Evolutionary conservation across 2,329 filamentous ascomycete genomes (phyloP), one percentile per base, ranked within the genome.

Genomic region (Aspergillus texensis): DNA sequence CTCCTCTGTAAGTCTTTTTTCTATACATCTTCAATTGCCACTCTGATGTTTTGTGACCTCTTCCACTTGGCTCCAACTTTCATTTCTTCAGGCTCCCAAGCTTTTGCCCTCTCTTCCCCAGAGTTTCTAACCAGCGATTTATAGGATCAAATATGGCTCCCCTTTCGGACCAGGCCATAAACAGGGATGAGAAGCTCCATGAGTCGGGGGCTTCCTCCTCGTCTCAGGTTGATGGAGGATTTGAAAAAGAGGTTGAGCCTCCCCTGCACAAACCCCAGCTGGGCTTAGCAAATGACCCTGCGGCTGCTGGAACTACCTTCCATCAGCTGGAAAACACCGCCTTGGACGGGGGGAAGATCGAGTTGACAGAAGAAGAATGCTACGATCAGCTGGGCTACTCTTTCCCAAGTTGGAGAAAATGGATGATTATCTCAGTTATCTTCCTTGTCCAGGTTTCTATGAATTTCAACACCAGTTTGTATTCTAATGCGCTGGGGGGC

Each of bases 401-500:
- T 10, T 92, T 86, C 66, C 79, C 88, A 0, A 75, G 67, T 14
- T 83, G 78, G 79, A 89, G 87, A 78, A 92, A 92, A 78, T 92
- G 90, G 89, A 86, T 82, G 71, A 90, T 92, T 70, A 84, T 92
- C 61, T 84, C 83, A n/a, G 83, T 91, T 74, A 90, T 92, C 75
- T 91, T 91, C 80, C 80, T 89, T 69, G 89, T 92, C 5, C 90
- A 92, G 73, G 86, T 88, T 1, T 91, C 89, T 4, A 92, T 92
- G 89, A 92, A 92, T 80, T 91, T 92, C 82, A 92, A 92, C 79
- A 91, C 89, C 4, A 89, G 87, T 58, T 82, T 92, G 8, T 92
- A 91, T 78, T 91, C 89, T 26, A 91, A 91, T 68, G 90, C 86
- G 54, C 80, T 91, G 32, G 73, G 75, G 1, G 89, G 89, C 28